Base-by-base conservation (phyloP, 2,329 filamentous ascomycete species). In the Fusarium gaditjirri region DNA sequence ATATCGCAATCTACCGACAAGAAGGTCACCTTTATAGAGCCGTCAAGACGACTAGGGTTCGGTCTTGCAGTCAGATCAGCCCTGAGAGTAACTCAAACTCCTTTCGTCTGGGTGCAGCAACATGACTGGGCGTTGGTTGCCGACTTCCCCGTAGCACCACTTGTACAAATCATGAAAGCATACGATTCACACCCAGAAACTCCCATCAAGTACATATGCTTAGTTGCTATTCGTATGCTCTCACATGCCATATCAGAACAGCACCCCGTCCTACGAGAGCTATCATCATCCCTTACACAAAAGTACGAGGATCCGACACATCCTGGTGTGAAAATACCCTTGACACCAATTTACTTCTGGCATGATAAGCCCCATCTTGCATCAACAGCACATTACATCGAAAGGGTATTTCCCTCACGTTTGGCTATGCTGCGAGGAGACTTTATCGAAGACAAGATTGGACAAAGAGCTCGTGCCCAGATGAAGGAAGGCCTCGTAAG, bases 271-370 rank as follows among this genome's bases (percentile, higher is more conserved):
- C 78, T 89, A 19, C 80, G 83, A 12, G 69, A 77, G 1, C 69
- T 86, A 38, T 87, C 87, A 0, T 65, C 78, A 0, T 72, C 78
- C 23, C 80, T 87, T 25, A 86, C 84, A 62, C 77, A 80, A 2
- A 78, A 82, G 21, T 88, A 70, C n/a, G 38, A 86, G 61, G n/a
- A 47, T 13, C 19, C 54, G 3, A 57, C 58, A 2, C 23, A 58
- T 4, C 53, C 69, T 4, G 53, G 63, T 10, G 27, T 53, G 21
- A 68, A 73, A 19, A 76, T 89, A 2, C 84, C 85, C 0, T 75
- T 89, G 43, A 89, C 87, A 2, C 87, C 87, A 0, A 81, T 89
- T 59, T 89, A 88, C 78, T 88, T 89, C 73, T 89, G 87, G 87
- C 86, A 89, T 61, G 87, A 89, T 66, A 89, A 89, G 71, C 86